phyloP scores from a whole-genome alignment of 352 stramenopile species.

The Blastocystis sp. region DNA sequence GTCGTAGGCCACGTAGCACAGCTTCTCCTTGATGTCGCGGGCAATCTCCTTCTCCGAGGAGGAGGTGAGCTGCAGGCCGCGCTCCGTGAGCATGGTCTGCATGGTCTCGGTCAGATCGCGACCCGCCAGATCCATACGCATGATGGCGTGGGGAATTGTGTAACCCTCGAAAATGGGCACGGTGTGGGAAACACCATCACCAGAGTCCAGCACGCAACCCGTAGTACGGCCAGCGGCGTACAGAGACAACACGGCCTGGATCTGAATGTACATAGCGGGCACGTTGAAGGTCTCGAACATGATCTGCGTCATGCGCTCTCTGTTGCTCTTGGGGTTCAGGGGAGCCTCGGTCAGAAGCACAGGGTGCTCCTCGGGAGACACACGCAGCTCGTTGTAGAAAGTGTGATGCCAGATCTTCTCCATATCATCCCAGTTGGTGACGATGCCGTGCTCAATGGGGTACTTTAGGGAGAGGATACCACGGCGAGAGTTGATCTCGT shows the following conservation, averaged over 20 bases:
- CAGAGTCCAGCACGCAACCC: constrained; percentile 87
- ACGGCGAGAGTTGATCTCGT: constrained; percentile 74
- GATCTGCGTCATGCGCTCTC: constrained; percentile 89
- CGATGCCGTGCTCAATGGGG: constrained; percentile 85
- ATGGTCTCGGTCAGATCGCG: constrained; percentile 84
- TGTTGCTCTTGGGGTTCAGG: constrained; percentile 85
- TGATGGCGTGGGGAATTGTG: constrained; percentile 87
- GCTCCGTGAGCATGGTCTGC: constrained; percentile 76
- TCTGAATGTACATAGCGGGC: constrained; percentile 82
- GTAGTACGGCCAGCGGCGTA: constrained; percentile 90
- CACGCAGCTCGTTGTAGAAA: constrained; percentile 94
- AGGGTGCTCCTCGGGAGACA: constrained; percentile 82
- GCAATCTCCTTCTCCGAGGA: constrained; percentile 80
- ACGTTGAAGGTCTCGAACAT: constrained; percentile 99
- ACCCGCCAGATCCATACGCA: constrained; percentile 86
- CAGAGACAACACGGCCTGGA: constrained; percentile 84
- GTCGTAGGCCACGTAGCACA: constrained; percentile 86
- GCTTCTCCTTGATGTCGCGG: constrained; percentile 90
- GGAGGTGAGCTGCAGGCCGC: constrained; percentile 78
- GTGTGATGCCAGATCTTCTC: constrained; percentile 99
- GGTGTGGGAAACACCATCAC: constrained; percentile 87
- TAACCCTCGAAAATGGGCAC: constrained; percentile 96
- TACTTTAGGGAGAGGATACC: constrained; percentile 81
- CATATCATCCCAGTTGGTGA: constrained; percentile 90
- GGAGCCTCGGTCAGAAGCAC: constrained; percentile 87